Base-by-base conservation (phyloP, 306 rosid species). In the Quillaja saponaria region DNA sequence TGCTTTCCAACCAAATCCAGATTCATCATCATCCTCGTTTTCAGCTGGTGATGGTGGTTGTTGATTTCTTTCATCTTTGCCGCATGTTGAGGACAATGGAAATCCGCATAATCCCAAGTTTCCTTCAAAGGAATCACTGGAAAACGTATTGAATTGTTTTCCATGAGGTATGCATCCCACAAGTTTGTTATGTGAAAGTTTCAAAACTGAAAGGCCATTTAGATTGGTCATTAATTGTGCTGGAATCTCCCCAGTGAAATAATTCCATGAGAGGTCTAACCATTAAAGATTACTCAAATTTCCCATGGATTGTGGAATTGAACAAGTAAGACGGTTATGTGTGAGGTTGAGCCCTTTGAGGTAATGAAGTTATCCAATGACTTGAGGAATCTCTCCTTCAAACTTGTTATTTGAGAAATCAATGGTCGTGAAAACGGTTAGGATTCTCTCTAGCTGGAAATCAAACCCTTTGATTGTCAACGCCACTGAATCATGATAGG, bases 381-480 rank as follows among this genome's bases (percentile, higher is more conserved):
- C 19, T 8, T 13, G 0, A 5, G 80, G 80, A 6, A 82, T 66
- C 38, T 66, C 55, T 15, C 82, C 84, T 7, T 34, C 56, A 19
- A 82, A 79, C 16, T 16, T 41, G 41, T 82, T 82, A 6, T 61
- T 79, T 17, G 85, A 79, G 0, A 78, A 34, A 49, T 82, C 84
- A 16, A 19, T 69, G 0, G 37, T 14, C 28, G 66, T 78, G 34
- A 76, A 72, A 10, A 33, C 49, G 1, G 25, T 34, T 10, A 41
- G 39, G 16, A 76, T 63, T 54, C 49, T 76, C 1, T 0, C 12
- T 3, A 72, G 16, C 9, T 76, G 20, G 0, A 0, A 6, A 0
- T 1, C 0, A 0, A 0, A 0, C 6, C 81, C 87, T 64, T 78
- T 78, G 18, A 75, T 5, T 21, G 39, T 15, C 1, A 82, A 9